Evolutionary conservation across 2,329 filamentous ascomycete genomes (phyloP), one percentile per base, ranked within the genome.

Genomic region (Dactylellina cionopaga): DNA sequence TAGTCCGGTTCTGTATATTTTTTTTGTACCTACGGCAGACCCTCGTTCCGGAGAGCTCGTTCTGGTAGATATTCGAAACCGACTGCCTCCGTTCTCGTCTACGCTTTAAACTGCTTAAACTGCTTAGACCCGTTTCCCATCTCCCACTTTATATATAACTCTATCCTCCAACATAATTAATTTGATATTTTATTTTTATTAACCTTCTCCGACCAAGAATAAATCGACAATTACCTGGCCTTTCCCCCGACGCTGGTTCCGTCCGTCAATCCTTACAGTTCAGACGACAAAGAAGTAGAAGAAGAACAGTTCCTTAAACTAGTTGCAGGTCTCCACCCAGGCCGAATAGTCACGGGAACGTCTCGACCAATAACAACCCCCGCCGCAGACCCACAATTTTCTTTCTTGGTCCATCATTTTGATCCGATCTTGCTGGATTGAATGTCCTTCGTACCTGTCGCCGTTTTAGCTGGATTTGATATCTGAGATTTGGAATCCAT

Each of bases 321-420:
- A n/a, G n/a, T n/a, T n/a, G n/a, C n/a, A 15, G 35, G 27, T 63
- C 58, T 46, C 58, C 58, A 54, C 22, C 33, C 22, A 19, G 19
- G 33, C 51, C 51, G 41, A 25, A 49, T 33, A 66, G 56, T 70
- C 56, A 70, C 65, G 65, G 56, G 56, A 24, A 44, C 65, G 56
- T 43, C 47, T 25, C n/a, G 25, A 44, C 37, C 27, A 39, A 15
- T 13, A 13, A n/a, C 35, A 15, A 39, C 11, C 35, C n/a, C 17
- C 37, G n/a, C n/a, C 5, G 37, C 37, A 19, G 44, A 24, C 44
- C 33, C 33, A 33, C 33, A 5, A n/a, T 37, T 35, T 37, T 35
- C 27, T 5, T 52, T n/a, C 25, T 52, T 44, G 4, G 37, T 41
- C 37, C 9, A 41, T 41, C 9, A 41, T 41, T n/a, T 41, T 13